A percentile compares a stretch with the other conserved stretches of the same genome.
These are phyloP conservation scores for Solanum dulcamara DNA, from an alignment of 257 asterid genomes.

Conservation along the genomic window DNA sequence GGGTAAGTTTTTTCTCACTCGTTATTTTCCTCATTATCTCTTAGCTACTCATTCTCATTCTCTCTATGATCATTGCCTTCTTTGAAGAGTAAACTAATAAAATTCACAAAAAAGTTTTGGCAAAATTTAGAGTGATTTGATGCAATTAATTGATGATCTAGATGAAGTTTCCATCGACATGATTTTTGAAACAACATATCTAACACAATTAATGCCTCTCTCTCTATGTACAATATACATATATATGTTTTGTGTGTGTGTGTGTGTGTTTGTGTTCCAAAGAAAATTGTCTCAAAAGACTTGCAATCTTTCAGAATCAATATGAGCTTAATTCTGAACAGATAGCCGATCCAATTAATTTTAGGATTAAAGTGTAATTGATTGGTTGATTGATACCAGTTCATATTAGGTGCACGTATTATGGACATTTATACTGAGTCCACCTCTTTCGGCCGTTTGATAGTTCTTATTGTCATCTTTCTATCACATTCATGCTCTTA, in stretches of 20 bases:
- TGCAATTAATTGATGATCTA: background rate
- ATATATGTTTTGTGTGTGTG: background rate
- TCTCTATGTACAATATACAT: background rate
- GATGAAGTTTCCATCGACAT: background rate
- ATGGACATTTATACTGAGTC: background rate
- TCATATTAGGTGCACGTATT: background rate
- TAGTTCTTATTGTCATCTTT: background rate
- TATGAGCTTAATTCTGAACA: background rate
- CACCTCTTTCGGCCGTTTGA: background rate
- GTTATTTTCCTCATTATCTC: background rate
- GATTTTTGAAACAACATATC: background rate
- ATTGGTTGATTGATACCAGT: background rate
- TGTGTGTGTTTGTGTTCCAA: background rate
- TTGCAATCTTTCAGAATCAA: background rate
- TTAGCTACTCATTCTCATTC: background rate
- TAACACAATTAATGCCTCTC: background rate
- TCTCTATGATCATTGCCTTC: background rate
- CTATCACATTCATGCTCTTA: background rate
- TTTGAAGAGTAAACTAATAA: background rate
- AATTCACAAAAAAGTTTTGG: background rate
- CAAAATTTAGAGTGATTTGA: background rate
- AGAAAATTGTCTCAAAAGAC: background rate
- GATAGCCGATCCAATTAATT: background rate
- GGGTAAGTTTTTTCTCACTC: conserved; percentile 2
- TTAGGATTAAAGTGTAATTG: background rate